Conservation (phyloP, 1,284 basidiomycete species). For the Ceratobasidium sp. region DNA sequence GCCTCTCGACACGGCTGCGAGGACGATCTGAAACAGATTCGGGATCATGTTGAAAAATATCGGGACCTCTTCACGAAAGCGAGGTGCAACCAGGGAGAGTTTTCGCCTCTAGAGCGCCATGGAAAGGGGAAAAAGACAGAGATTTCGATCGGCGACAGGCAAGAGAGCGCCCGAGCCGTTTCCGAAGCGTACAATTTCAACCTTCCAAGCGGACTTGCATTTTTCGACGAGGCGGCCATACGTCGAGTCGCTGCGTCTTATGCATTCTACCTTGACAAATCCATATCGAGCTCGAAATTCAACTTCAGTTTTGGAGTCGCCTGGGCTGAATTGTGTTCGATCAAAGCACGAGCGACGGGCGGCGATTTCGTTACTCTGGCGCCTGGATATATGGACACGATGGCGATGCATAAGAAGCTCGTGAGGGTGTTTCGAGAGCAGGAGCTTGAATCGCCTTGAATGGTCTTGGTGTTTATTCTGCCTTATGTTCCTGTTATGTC, state of each 20-base stretch:
- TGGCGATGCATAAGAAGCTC: slow-evolving; percentile 29
- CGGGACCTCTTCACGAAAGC: slow-evolving; percentile 7
- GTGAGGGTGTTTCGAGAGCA: slow-evolving; percentile 8
- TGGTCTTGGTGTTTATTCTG: too few relatives aligned
- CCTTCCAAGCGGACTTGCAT: background rate
- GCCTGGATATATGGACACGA: slow-evolving; percentile 19
- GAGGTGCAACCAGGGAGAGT: slow-evolving; percentile 4
- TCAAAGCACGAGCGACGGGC: slow-evolving; percentile 26
- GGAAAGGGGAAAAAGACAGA: background rate
- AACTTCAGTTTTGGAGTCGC: slow-evolving; percentile 30
- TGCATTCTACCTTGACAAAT: slow-evolving; percentile 38
- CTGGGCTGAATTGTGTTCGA: slow-evolving; percentile 30
- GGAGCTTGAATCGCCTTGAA: background rate
- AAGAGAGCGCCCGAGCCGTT: slow-evolving; percentile 27
- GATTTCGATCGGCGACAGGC: background rate
- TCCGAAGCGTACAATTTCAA: slow-evolving; percentile 26
- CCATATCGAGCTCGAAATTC: background rate
- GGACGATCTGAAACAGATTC: slow-evolving; percentile 36
- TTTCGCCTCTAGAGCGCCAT: background rate
- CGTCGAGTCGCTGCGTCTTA: slow-evolving; percentile 43
- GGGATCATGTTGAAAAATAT: slow-evolving; percentile 37
- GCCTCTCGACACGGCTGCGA: background rate
- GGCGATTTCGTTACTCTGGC: slow-evolving; percentile 4
- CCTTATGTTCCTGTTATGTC: too few relatives aligned
- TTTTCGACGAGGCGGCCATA: slow-evolving; percentile 39